A percentile compares a stretch with the other conserved stretches of the same genome.
Conservation (phyloP, 257 asterid species). For the Haberlea rhodopensis region DNA sequence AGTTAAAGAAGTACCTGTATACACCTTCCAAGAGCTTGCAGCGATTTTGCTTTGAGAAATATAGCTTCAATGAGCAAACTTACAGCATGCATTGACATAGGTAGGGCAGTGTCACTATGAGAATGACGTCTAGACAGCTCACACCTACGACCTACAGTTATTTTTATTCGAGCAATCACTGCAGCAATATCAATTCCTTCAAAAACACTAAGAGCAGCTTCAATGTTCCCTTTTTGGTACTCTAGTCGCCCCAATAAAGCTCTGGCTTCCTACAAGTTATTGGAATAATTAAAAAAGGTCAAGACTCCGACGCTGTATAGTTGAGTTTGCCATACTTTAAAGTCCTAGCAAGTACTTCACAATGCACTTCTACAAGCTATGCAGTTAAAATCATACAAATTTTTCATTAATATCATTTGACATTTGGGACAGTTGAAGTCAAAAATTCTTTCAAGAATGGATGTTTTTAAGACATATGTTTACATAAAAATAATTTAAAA, state of each 20-base stretch:
- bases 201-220: slow-evolving; percentile 85
- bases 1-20: slow-evolving; percentile 61
- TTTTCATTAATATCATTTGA: neutral
- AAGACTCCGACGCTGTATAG: neutral
- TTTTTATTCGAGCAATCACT: slow-evolving; percentile 64
- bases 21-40: slow-evolving; percentile 76
- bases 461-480: neutral
- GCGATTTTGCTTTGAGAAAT: slow-evolving; percentile 82
- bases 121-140: slow-evolving; percentile 70
- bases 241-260: slow-evolving; percentile 93
- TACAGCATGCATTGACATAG: slow-evolving; percentile 92
- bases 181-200: slow-evolving; percentile 88
- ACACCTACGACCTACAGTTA: slow-evolving; percentile 52
- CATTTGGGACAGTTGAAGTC: neutral
- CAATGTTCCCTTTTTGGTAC: slow-evolving; percentile 86
- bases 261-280: slow-evolving; percentile 81
- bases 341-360: neutral
- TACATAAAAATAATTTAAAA: no score
- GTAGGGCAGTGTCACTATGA: slow-evolving; percentile 54
- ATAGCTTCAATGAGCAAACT: slow-evolving; percentile 87
- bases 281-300: slow-evolving; percentile 13
- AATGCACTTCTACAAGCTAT: neutral
- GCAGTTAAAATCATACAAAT: no score
- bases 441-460: neutral
- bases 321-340: neutral